These are phyloP conservation scores for Debaryomyces subglobosus DNA, from an alignment of 1,139 yeast genomes.

Conservation along the genomic window DNA sequence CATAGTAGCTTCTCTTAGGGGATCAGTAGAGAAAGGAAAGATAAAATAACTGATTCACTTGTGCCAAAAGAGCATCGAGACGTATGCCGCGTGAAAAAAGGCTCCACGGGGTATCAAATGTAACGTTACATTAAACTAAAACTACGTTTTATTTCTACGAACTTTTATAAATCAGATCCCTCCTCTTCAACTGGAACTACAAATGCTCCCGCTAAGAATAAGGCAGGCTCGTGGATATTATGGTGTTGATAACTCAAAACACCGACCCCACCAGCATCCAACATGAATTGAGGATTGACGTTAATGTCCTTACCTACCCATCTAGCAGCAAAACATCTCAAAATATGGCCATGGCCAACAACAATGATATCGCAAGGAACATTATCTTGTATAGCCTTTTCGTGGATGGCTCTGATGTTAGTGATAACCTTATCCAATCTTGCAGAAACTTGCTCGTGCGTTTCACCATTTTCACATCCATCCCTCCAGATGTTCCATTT, in stretches of 20 bases:
- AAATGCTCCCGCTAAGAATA: slow-evolving; percentile 80
- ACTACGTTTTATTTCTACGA: not conserved
- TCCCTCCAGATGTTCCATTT: slow-evolving; percentile 89
- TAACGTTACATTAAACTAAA: slow-evolving; percentile 8
- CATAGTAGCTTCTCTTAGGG: slow-evolving; percentile 14
- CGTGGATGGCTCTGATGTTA: slow-evolving; percentile 64
- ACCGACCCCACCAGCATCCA: slow-evolving; percentile 96
- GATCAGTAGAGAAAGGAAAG: not conserved
- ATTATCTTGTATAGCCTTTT: slow-evolving; percentile 54
- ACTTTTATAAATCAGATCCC: slow-evolving; percentile 26
- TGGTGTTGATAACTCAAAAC: slow-evolving; percentile 89
- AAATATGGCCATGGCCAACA: slow-evolving; percentile 91
- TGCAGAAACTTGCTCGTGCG: slow-evolving; percentile 59
- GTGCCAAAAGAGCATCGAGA: not conserved
- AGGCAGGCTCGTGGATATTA: slow-evolving; percentile 82
- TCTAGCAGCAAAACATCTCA: slow-evolving; percentile 85
- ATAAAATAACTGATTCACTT: not conserved
- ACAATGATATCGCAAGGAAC: slow-evolving; percentile 73
- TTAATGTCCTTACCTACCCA: slow-evolving; percentile 70
- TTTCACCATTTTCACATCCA: slow-evolving; percentile 92
- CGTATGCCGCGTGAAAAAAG: not conserved
- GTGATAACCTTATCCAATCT: slow-evolving; percentile 73
- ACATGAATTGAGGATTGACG: slow-evolving; percentile 74
- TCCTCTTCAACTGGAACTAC: slow-evolving; percentile 63
- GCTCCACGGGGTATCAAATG: slow-evolving; percentile 2